A percentile compares a stretch with the other conserved stretches of the same genome.
phyloP scores from a whole-genome alignment of 345 rosid species.

The Ailanthus altissimus region DNA sequence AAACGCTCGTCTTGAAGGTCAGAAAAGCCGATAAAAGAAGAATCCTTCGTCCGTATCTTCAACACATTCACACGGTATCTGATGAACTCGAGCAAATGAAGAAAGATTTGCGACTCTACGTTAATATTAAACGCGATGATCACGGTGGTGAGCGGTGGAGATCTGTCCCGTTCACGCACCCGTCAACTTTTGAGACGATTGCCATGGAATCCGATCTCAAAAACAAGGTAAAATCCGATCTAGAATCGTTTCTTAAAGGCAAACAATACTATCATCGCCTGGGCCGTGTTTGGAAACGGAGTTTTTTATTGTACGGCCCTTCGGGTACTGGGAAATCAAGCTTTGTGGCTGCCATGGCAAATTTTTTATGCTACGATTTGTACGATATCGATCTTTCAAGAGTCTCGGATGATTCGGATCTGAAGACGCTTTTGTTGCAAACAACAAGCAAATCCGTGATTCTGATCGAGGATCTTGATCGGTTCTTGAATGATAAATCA shows the following conservation, averaged over 20 bases:
- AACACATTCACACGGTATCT: slow-evolving; percentile 75
- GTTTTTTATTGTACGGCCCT: slow-evolving; percentile 68
- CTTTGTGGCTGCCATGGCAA: slow-evolving; percentile 78
- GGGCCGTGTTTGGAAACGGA: slow-evolving; percentile 84
- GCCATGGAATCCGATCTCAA: slow-evolving; percentile 77
- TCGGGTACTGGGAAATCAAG: slow-evolving; percentile 88
- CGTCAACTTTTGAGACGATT: slow-evolving; percentile 79
- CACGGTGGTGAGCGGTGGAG: slow-evolving; percentile 57
- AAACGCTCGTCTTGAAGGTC: slow-evolving; percentile 58
- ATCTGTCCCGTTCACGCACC: slow-evolving; percentile 71
- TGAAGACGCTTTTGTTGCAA: slow-evolving; percentile 55
- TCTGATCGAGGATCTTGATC: slow-evolving; percentile 71
- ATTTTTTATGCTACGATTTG: slow-evolving; percentile 59
- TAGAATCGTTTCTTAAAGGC: slow-evolving; percentile 60
- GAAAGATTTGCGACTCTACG: slow-evolving; percentile 54
- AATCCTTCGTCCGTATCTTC: slow-evolving; percentile 79
- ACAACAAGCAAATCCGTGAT: slow-evolving; percentile 54
- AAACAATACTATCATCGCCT: slow-evolving; percentile 70
- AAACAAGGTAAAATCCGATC: slow-evolving; percentile 64
- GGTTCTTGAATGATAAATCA: slow-evolving; percentile 51
- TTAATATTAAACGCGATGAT: slow-evolving; percentile 42
- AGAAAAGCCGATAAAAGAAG: slow-evolving; percentile 80
- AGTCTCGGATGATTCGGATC: slow-evolving; percentile 60
- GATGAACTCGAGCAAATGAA: slow-evolving; percentile 70
- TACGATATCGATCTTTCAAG: slow-evolving; percentile 71